Percentiles rank a stretch among this genome's conserved stretches.
These are phyloP conservation scores for Sporothrix sp. DNA, from an alignment of 2,329 filamentous ascomycete genomes.

Conservation along the genomic window DNA sequence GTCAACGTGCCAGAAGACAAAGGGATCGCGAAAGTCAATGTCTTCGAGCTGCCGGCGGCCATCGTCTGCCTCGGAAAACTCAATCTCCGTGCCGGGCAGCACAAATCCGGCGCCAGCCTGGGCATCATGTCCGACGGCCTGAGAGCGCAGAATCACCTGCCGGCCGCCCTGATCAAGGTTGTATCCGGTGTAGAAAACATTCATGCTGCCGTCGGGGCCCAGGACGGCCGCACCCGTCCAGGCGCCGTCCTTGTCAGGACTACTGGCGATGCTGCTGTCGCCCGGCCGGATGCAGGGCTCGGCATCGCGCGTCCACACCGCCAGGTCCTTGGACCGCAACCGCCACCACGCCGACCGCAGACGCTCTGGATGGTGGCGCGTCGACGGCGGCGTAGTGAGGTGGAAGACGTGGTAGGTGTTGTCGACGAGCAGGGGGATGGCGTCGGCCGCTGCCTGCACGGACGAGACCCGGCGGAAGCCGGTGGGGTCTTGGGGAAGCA, in stretches of 20 bases:
- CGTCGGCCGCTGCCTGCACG: slow-evolving; percentile 26
- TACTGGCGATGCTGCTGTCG: slow-evolving; percentile 12
- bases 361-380: slow-evolving; percentile 26
- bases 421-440: slow-evolving; percentile 28
- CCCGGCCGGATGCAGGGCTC: slow-evolving; percentile 21
- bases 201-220: slow-evolving; percentile 25
- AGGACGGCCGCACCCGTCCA: slow-evolving; percentile 28
- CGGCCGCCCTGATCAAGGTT: slow-evolving; percentile 23
- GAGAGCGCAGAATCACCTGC: slow-evolving; percentile 26
- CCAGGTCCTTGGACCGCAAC: slow-evolving; percentile 23
- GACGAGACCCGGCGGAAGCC: slow-evolving; percentile 23
- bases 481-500: slow-evolving; percentile 5
- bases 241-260: slow-evolving; percentile 26
- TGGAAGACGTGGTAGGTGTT: slow-evolving; percentile 30
- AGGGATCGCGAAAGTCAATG: slow-evolving; percentile 30
- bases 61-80: slow-evolving; percentile 18
- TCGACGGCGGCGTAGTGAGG: slow-evolving; percentile 25
- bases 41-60: slow-evolving; percentile 23
- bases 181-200: slow-evolving; percentile 30
- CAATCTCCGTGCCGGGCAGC: slow-evolving; percentile 18
- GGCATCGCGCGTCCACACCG: slow-evolving; percentile 24
- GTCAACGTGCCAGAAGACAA: slow-evolving; percentile 25
- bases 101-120: slow-evolving; percentile 23
- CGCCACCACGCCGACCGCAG: slow-evolving; percentile 27
- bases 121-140: slow-evolving; percentile 16